Conservation (phyloP, 768 basidiomycete species). For the Leccinum subtestaceum region DNA sequence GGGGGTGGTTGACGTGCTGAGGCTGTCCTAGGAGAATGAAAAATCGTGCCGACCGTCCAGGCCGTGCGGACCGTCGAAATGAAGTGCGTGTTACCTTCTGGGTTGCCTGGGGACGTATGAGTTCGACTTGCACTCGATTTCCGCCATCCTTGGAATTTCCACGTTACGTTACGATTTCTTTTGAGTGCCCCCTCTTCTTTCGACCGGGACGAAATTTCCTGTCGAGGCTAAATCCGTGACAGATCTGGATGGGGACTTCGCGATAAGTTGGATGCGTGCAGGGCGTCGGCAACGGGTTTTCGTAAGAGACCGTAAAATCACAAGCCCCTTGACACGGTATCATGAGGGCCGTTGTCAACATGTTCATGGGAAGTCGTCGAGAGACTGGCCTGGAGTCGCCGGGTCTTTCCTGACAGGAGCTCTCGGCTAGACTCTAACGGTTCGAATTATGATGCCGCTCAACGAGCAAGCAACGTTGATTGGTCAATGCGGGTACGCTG, state of each 20-base stretch:
- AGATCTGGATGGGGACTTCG: conserved; percentile 4
- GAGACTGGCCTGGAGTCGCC: neutral
- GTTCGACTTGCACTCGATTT: conserved; percentile 14
- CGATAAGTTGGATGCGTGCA: conserved; percentile 19
- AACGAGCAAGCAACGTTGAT: neutral
- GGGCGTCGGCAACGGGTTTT: conserved; percentile 17
- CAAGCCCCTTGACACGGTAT: neutral
- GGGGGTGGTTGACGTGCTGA: conserved; percentile 1
- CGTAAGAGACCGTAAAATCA: conserved; percentile 21
- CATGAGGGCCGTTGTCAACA: neutral
- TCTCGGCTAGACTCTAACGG: neutral
- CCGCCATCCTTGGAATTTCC: conserved; percentile 20
- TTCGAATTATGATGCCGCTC: neutral
- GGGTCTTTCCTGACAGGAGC: neutral
- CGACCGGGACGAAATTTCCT: conserved; percentile 13
- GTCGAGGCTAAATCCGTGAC: conserved; percentile 10
- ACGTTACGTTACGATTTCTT: conserved; percentile 26
- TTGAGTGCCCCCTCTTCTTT: conserved; percentile 3
- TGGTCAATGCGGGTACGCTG: neutral
- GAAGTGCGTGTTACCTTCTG: conserved; percentile 5
- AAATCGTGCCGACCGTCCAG: neutral
- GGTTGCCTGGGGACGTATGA: conserved; percentile 10
- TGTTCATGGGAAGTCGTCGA: neutral
- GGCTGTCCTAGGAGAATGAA: conserved; percentile 23
- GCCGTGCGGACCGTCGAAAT: neutral